phyloP scores from a whole-genome alignment of 805 yeast species.

The Teunomyces funiuensis region DNA sequence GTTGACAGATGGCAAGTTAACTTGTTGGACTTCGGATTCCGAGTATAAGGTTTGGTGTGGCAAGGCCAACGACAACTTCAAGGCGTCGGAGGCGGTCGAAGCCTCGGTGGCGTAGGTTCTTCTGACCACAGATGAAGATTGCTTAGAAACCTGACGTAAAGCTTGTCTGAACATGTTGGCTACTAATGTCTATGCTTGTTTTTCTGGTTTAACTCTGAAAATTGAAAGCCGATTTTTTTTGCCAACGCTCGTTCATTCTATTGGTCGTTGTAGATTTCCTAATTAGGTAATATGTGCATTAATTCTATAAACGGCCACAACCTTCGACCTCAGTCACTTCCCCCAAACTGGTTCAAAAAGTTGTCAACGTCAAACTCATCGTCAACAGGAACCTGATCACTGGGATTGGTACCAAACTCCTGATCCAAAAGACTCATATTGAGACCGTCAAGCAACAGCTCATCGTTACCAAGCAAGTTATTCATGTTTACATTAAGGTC shows the following conservation, averaged over 20 bases:
- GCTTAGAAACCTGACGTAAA: conserved; percentile 59
- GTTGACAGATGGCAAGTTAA: conserved; percentile 90
- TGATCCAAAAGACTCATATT: conserved; percentile 41
- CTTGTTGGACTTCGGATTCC: conserved; percentile 63
- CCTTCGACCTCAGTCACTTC: conserved; percentile 3
- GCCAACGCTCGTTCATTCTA: conserved; percentile 19
- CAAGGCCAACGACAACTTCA: conserved; percentile 85
- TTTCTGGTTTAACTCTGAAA: not conserved
- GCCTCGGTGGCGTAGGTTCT: conserved; percentile 91
- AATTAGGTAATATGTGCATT: conserved; percentile 18
- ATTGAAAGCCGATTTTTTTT: conserved; percentile 5
- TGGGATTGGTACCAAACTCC: conserved; percentile 20
- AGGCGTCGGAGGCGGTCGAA: conserved; percentile 56
- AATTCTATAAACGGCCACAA: not conserved
- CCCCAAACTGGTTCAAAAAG: conserved; percentile 44
- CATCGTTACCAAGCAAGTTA: conserved; percentile 38
- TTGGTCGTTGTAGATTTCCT: conserved; percentile 36
- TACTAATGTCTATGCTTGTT: not conserved
- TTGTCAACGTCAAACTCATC: conserved; percentile 48
- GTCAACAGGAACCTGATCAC: conserved; percentile 22
- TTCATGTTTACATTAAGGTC: conserved; percentile 31
- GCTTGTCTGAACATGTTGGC: conserved; percentile 60
- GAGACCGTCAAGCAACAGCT: conserved; percentile 42
- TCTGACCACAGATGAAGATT: conserved; percentile 55
- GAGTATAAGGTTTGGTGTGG: conserved; percentile 77